Percentiles rank a stretch among this genome's conserved stretches.
Evolutionary conservation across 2,329 filamentous ascomycete species (phyloP).

Genomic region (Hypoxylon sp.): DNA sequence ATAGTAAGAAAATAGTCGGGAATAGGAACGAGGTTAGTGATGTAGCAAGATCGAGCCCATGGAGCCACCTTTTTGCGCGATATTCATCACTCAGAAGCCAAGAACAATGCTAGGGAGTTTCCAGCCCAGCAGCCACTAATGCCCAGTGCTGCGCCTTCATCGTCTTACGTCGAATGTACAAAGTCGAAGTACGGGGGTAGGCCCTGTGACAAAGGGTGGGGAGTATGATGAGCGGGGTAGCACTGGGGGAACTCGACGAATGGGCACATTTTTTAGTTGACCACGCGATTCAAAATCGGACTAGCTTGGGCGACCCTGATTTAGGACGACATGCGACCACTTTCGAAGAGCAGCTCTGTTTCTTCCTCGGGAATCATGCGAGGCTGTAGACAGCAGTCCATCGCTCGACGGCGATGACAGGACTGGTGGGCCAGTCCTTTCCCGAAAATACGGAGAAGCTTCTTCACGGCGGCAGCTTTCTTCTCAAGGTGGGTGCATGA

Average conservation of each 20-base stretch:
- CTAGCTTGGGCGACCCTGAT: constrained; percentile 38
- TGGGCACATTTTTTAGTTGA: constrained; percentile 35
- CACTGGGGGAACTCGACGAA: constrained; percentile 35
- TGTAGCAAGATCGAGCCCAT: constrained; percentile 21
- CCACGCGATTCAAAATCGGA: constrained; percentile 38
- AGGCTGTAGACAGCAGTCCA: constrained; percentile 7
- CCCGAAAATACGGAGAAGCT: not conserved
- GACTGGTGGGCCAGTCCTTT: not conserved
- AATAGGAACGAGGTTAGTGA: constrained; percentile 21
- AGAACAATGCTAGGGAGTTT: constrained; percentile 12
- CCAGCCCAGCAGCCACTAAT: constrained; percentile 32
- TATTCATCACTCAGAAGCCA: constrained; percentile 19
- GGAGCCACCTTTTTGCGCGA: constrained; percentile 35
- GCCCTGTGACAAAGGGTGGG: constrained; percentile 22
- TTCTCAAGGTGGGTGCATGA: constrained; percentile 14
- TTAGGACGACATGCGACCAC: constrained; percentile 37
- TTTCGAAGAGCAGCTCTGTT: constrained; percentile 18
- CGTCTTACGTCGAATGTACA: constrained; percentile 26
- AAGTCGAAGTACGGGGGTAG: constrained; percentile 21
- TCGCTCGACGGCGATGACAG: constrained; percentile 11
- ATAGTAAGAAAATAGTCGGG: constrained; percentile 16
- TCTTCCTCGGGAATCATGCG: constrained; percentile 9
- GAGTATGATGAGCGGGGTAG: constrained; percentile 38
- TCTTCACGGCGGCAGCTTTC: not conserved
- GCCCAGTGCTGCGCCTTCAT: constrained; percentile 38